Percentiles rank a stretch among this genome's conserved stretches.
These are phyloP conservation scores for Mucor irregularis DNA, from an alignment of 371 early-diverging fungal species.

Conservation along the genomic window DNA sequence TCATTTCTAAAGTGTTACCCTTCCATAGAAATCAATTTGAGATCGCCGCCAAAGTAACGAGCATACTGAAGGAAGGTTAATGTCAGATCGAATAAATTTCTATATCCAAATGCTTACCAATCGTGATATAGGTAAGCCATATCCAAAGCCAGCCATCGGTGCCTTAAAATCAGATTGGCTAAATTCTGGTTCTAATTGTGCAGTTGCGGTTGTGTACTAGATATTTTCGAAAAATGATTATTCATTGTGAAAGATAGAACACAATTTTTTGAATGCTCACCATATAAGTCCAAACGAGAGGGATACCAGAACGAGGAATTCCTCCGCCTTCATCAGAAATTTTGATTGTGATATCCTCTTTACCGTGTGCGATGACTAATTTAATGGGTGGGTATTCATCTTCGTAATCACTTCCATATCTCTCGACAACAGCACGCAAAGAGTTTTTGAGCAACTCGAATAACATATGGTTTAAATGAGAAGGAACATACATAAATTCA, in stretches of 20 bases:
- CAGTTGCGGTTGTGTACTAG: constrained; percentile 92
- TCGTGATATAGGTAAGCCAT: constrained; percentile 91
- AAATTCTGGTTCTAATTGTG: constrained; percentile 85
- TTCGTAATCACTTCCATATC: constrained; percentile 79
- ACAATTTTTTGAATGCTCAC: constrained; percentile 16
- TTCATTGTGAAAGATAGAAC: background rate
- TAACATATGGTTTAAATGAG: constrained; percentile 96
- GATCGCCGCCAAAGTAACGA: constrained; percentile 94
- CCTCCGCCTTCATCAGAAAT: constrained; percentile 97
- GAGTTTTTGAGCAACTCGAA: constrained; percentile 97
- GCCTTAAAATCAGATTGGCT: constrained; percentile 91
- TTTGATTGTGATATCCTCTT: constrained; percentile 97
- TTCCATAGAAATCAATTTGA: constrained; percentile 93
- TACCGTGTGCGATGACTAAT: constrained; percentile 91
- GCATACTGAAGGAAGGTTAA: constrained; percentile 62
- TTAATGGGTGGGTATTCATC: constrained; percentile 92
- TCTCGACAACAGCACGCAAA: constrained; percentile 93
- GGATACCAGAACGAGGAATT: constrained; percentile 87
- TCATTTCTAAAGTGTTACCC: no score
- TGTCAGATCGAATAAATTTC: background rate
- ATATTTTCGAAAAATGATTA: background rate
- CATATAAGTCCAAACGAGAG: constrained; percentile 96
- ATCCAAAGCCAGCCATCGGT: constrained; percentile 98
- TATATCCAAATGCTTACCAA: constrained; percentile 46
- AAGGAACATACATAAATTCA: constrained; percentile 96